Conservation (phyloP, 2,329 filamentous ascomycete genomes). For the Colletotrichum phormii region DNA sequence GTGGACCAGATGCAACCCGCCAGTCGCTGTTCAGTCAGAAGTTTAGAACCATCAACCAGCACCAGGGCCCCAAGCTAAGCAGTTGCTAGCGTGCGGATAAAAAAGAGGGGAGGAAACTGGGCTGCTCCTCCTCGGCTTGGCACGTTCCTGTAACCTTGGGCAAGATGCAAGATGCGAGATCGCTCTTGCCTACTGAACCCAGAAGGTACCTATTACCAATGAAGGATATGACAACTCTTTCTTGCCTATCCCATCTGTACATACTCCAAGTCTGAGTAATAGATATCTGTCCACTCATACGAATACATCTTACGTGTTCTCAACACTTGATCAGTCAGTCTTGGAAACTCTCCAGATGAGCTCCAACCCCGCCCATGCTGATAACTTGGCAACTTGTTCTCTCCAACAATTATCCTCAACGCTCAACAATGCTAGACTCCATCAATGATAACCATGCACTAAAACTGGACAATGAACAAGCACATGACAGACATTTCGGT, state of each 20-base stretch:
- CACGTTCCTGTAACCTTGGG: not conserved
- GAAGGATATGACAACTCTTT: not conserved
- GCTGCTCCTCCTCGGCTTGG: conserved; percentile 12
- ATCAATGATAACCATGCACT: not conserved
- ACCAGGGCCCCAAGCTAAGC: conserved; percentile 1
- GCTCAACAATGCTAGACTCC: not conserved
- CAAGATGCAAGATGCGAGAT: conserved; percentile 28
- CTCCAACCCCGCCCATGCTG: not conserved
- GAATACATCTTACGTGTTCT: not conserved
- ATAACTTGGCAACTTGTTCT: not conserved
- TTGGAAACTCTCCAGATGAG: not conserved
- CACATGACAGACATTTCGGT: not conserved
- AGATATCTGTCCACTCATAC: not conserved
- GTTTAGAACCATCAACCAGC: not conserved
- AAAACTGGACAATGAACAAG: not conserved
- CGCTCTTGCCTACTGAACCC: not conserved
- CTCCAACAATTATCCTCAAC: conserved; percentile 8
- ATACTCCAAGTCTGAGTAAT: too few species aligned
- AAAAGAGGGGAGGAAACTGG: conserved; percentile 18
- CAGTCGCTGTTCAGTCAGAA: conserved; percentile 1
- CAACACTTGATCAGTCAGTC: not conserved
- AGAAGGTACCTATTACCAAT: not conserved
- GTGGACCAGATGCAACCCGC: conserved; percentile 1
- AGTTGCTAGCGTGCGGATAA: conserved; percentile 28
- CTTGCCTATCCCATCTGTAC: not conserved